Percentiles rank a stretch among this genome's conserved stretches.
These are phyloP conservation scores for Torrubiella hemipterigena DNA, from an alignment of 2,329 filamentous ascomycete genomes.

Conservation along the genomic window DNA sequence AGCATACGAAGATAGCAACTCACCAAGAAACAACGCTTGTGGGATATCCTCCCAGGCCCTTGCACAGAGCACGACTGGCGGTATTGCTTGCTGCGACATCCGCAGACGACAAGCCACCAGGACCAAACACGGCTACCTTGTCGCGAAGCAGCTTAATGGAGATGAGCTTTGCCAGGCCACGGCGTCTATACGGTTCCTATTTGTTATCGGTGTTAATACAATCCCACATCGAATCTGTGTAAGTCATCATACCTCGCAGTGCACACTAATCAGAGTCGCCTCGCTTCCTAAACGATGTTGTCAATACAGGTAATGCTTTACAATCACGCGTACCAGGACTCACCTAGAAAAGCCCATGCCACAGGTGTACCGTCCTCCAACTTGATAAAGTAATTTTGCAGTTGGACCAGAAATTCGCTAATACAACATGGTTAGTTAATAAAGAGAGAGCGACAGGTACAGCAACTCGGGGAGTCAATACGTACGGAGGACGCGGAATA, in stretches of 20 bases:
- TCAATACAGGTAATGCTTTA: no score
- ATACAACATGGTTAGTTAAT: neutral
- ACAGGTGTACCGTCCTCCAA: constrained; percentile 34
- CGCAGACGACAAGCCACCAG: constrained; percentile 44
- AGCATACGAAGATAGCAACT: neutral
- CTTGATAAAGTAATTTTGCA: constrained; percentile 36
- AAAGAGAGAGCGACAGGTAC: no score
- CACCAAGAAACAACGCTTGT: constrained; percentile 4
- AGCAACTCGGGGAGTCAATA: no score
- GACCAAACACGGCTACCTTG: constrained; percentile 28
- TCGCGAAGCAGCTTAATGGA: constrained; percentile 45
- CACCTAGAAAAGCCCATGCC: constrained; percentile 52
- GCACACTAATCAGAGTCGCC: constrained; percentile 47
- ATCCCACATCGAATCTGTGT: neutral
- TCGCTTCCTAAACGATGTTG: constrained; percentile 38
- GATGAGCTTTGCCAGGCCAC: constrained; percentile 51
- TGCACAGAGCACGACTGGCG: constrained; percentile 50
- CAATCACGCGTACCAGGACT: no score
- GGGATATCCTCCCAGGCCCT: constrained; percentile 39
- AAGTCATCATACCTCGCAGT: constrained; percentile 37
- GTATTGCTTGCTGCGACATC: constrained; percentile 51
- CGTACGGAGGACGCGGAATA: constrained; percentile 44
- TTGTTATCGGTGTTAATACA: neutral
- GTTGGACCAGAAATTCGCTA: constrained; percentile 27
- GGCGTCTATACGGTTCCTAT: constrained; percentile 43